Percentiles rank a stretch among this genome's conserved stretches.
These are phyloP conservation scores for Boletus subparvulus DNA, from an alignment of 768 basidiomycete genomes.

Conservation along the genomic window DNA sequence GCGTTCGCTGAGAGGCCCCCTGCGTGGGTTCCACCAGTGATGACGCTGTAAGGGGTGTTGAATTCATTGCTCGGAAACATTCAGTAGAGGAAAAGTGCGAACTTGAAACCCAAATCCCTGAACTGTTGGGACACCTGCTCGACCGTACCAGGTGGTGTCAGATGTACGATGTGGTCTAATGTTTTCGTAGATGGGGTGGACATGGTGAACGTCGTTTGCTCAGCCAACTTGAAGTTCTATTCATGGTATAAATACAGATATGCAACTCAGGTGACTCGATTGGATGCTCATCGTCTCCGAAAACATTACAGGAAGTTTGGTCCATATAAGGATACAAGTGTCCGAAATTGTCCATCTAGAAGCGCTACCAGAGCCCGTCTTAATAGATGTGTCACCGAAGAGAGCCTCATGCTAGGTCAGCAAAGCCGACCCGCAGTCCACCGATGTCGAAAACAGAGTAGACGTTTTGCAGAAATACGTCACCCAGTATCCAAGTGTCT, in stretches of 20 bases:
- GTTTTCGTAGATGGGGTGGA: slow-evolving; percentile 38
- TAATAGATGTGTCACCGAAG: background rate
- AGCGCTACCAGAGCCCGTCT: slow-evolving; percentile 2
- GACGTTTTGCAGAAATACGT: slow-evolving; percentile 45
- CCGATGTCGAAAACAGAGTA: slow-evolving; percentile 47
- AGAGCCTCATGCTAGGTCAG: slow-evolving; percentile 25
- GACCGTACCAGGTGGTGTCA: slow-evolving; percentile 64
- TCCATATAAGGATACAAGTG: background rate
- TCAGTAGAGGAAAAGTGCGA: slow-evolving; percentile 10
- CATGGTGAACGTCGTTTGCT: slow-evolving; percentile 14
- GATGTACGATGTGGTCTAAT: slow-evolving; percentile 70
- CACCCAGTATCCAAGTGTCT: slow-evolving; percentile 38
- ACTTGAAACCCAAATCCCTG: slow-evolving; percentile 66
- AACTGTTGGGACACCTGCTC: slow-evolving; percentile 51
- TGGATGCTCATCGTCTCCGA: background rate
- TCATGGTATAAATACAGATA: background rate
- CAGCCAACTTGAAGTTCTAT: background rate
- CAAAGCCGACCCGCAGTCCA: slow-evolving; percentile 42
- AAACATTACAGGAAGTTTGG: background rate
- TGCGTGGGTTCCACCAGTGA: slow-evolving; percentile 64
- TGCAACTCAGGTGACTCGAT: background rate
- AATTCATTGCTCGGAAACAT: background rate
- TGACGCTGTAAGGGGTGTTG: slow-evolving; percentile 45
- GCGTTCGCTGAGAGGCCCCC: slow-evolving; percentile 64
- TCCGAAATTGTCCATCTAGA: background rate